A percentile compares a stretch with the other conserved stretches of the same genome.
Conservation (phyloP, 805 yeast species). For the Starmerella bombicola region DNA sequence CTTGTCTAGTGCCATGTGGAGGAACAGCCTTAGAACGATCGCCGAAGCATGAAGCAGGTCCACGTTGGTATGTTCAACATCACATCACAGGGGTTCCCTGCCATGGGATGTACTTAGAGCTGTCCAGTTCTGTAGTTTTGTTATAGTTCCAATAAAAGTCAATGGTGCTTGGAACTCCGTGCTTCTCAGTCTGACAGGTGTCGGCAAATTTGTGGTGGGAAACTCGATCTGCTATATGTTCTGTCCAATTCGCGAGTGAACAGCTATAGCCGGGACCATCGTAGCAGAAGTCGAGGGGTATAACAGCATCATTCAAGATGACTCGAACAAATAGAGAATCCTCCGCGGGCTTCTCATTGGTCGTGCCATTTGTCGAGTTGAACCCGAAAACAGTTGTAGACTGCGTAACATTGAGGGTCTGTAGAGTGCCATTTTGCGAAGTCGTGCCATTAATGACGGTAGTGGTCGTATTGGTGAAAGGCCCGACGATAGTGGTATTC, state of each 20-base stretch:
- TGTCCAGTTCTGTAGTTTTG: constrained; percentile 8
- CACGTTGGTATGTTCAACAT: too few species aligned
- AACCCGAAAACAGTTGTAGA: constrained; percentile 7
- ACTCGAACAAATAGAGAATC: constrained; percentile 35
- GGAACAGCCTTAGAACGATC: too few species aligned
- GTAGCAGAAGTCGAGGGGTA: constrained; percentile 38
- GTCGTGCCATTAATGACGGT: constrained; percentile 5
- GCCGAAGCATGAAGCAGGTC: too few species aligned
- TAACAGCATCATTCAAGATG: constrained; percentile 42
- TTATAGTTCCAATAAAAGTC: constrained; percentile 17
- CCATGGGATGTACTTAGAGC: constrained; percentile 7
- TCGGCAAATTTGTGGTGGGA: constrained; percentile 8
- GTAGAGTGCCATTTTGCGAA: neutral
- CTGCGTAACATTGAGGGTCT: constrained; percentile 1
- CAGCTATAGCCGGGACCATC: constrained; percentile 46
- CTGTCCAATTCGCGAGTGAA: constrained; percentile 28
- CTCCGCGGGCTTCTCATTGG: constrained; percentile 1
- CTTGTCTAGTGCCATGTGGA: too few species aligned
- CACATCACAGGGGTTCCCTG: constrained; percentile 11
- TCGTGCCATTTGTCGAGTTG: constrained; percentile 5
- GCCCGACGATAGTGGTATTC: constrained; percentile 5
- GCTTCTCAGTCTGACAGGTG: constrained; percentile 10
- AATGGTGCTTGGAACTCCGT: constrained; percentile 4
- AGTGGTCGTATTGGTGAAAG: constrained; percentile 5
- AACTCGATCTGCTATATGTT: constrained; percentile 5